phyloP scores from a whole-genome alignment of 176 grass and related monocot species.

The Aegilops sharonensis region DNA sequence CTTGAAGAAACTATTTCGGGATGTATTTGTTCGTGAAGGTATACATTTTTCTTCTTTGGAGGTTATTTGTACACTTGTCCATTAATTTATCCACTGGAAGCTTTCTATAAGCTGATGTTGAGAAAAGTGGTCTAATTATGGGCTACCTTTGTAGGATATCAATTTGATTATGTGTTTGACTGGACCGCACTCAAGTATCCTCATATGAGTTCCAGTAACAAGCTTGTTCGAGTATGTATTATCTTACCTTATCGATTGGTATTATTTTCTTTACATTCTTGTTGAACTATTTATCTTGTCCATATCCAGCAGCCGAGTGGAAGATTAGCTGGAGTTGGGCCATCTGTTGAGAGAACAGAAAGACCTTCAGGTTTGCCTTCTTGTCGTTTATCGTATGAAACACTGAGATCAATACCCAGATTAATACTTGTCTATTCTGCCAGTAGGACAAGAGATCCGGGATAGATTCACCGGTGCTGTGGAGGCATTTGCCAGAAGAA shows the following conservation, averaged over 20 bases:
- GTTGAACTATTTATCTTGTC: conserved; percentile 12
- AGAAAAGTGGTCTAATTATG: conserved; percentile 2
- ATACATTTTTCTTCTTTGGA: conserved; percentile 1
- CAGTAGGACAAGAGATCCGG: conserved; percentile 90
- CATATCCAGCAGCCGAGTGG: conserved; percentile 49
- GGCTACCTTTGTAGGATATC: conserved; percentile 56
- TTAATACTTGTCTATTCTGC: conserved; percentile 14
- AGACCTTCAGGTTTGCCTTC: conserved; percentile 53
- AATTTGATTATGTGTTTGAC: conserved; percentile 96
- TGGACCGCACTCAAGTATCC: conserved; percentile 80
- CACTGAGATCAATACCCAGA: not conserved
- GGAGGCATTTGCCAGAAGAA: conserved; percentile 90
- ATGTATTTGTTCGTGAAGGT: conserved; percentile 95
- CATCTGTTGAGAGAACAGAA: conserved; percentile 60
- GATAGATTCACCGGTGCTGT: conserved; percentile 91
- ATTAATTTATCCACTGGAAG: not conserved
- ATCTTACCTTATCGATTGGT: conserved; percentile 8
- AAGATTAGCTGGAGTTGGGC: conserved; percentile 56
- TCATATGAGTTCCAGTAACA: conserved; percentile 57
- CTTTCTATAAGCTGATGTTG: not conserved
- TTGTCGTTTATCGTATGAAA: conserved; percentile 5
- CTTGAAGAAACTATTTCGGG: conserved; percentile 83
- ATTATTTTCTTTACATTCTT: conserved; percentile 17
- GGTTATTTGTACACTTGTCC: not conserved
- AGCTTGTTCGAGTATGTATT: conserved; percentile 57